These are phyloP conservation scores for Populus tomentosa DNA, from an alignment of 441 rosid genomes.

Conservation along the genomic window DNA sequence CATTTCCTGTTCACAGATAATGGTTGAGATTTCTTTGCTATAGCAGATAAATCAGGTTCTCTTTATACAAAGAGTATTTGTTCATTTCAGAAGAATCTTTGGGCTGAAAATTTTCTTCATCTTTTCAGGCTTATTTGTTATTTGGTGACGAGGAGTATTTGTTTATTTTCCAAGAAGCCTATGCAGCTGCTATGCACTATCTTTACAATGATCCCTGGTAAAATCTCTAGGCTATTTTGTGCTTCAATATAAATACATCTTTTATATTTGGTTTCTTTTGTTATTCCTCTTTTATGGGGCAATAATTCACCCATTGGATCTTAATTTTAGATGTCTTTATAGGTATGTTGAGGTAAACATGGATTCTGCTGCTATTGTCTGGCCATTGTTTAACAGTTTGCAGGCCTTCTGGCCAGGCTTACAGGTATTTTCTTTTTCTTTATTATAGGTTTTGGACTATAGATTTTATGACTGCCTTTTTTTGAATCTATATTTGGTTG, in stretches of 20 bases:
- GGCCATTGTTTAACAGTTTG: conserved; percentile 96
- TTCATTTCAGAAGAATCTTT: neutral
- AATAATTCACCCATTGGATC: conserved; percentile 10
- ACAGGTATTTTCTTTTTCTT: conserved; percentile 49
- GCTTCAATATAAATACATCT: conserved; percentile 21
- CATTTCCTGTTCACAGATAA: neutral
- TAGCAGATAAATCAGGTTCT: neutral
- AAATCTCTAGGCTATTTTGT: conserved; percentile 29
- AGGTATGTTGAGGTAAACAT: conserved; percentile 99
- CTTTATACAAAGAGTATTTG: neutral
- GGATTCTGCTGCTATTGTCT: conserved; percentile 98
- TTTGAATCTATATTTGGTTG: conserved; percentile 9
- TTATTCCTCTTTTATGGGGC: neutral
- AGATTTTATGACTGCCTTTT: conserved; percentile 6
- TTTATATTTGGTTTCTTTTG: neutral
- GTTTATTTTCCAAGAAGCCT: conserved; percentile 93
- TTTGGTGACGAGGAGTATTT: conserved; percentile 97
- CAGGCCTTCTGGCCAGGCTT: conserved; percentile 99
- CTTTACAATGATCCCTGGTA: conserved; percentile 98
- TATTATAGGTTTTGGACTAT: conserved; percentile 5
- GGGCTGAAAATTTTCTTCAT: neutral
- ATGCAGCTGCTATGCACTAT: conserved; percentile 84
- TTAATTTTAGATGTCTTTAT: conserved; percentile 15
- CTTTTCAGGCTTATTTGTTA: conserved; percentile 83
- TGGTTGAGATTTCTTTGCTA: neutral